Conservation (phyloP, 495 filamentous ascomycete genomes). For the Letharia columbiana region DNA sequence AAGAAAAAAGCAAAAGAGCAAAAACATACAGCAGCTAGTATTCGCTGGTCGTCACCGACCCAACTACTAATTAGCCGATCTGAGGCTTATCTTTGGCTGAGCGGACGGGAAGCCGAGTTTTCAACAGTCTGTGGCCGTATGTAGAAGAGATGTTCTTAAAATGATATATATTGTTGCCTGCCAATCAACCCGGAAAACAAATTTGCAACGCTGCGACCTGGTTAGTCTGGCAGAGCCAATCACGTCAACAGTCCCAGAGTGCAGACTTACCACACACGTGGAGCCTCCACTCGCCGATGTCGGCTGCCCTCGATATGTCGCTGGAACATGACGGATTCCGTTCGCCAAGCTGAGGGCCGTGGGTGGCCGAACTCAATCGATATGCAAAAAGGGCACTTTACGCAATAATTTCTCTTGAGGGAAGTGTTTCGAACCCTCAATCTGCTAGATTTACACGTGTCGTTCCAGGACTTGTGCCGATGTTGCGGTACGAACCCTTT, state of each 20-base stretch:
- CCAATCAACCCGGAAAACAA: not conserved
- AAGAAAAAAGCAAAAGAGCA: not conserved
- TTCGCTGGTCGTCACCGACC: conserved; percentile 28
- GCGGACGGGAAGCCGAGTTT: conserved; percentile 23
- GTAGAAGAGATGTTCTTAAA: not conserved
- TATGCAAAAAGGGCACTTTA: not conserved
- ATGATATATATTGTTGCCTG: not conserved
- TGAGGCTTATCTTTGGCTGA: conserved; percentile 26
- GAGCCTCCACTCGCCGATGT: not conserved
- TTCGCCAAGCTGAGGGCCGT: not conserved
- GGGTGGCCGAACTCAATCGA: not conserved
- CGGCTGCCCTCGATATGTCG: not conserved
- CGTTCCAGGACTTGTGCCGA: not conserved
- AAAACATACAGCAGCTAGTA: conserved; percentile 28
- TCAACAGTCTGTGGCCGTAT: conserved; percentile 24
- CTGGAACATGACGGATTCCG: not conserved
- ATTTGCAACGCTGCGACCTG: not conserved
- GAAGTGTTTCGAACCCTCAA: not conserved
- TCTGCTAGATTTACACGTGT: not conserved
- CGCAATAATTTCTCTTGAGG: not conserved
- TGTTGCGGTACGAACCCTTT: not conserved
- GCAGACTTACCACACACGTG: not conserved
- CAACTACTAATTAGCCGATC: conserved; percentile 28
- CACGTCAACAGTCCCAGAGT: not conserved
- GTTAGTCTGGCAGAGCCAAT: not conserved